These are phyloP conservation scores for Parietaria judaica DNA, from an alignment of 306 rosid species.

Conservation along the genomic window DNA sequence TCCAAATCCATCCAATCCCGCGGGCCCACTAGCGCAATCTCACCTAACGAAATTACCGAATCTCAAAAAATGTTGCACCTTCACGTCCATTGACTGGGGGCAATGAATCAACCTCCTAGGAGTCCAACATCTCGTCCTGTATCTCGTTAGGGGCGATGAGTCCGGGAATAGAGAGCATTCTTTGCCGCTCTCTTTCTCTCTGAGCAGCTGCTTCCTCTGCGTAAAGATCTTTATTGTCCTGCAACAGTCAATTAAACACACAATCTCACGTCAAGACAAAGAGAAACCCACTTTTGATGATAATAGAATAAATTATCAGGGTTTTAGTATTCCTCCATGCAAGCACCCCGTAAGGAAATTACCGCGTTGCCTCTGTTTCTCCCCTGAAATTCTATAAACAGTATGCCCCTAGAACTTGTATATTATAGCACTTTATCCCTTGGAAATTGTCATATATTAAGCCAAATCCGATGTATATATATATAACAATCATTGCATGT, in stretches of 20 bases:
- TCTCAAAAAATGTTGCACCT: conserved; percentile 37
- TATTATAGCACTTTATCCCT: too few relatives aligned
- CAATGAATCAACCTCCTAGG: conserved; percentile 38
- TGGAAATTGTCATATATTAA: too few relatives aligned
- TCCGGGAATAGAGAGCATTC: conserved; percentile 96
- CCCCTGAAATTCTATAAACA: too few relatives aligned
- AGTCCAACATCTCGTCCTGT: conserved; percentile 96
- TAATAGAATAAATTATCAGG: too few relatives aligned
- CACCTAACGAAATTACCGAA: conserved; percentile 34
- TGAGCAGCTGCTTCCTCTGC: conserved; percentile 98
- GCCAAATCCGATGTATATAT: too few relatives aligned
- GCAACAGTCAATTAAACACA: conserved; percentile 15
- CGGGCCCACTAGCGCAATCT: conserved; percentile 38
- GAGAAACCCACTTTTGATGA: not conserved
- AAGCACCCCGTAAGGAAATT: too few relatives aligned
- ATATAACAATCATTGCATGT: too few relatives aligned
- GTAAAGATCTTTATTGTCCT: conserved; percentile 96
- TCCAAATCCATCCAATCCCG: conserved; percentile 30
- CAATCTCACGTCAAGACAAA: not conserved
- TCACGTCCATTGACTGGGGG: conserved; percentile 26
- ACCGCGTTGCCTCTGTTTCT: too few relatives aligned
- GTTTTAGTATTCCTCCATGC: too few relatives aligned
- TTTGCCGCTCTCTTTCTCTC: conserved; percentile 86
- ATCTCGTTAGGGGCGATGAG: conserved; percentile 94
- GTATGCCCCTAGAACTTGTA: too few relatives aligned